phyloP scores from a whole-genome alignment of 75 land plant genomes.

The Pseudotsuga menziesii region DNA sequence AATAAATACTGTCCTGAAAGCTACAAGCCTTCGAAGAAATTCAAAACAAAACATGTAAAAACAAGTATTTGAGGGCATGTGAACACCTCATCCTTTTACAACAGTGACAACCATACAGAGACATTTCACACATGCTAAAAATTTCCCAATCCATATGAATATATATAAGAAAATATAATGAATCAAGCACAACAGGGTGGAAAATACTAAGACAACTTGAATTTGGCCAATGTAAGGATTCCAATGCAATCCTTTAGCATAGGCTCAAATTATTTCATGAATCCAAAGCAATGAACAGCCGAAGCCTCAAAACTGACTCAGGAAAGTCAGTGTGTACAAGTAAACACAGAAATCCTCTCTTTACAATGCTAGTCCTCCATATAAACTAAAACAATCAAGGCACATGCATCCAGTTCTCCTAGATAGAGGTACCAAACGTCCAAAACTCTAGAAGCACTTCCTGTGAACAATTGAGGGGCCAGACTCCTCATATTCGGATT shows the following conservation, averaged over 20 bases:
- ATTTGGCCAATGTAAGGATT: background rate
- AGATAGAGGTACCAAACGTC: slow-evolving; percentile 1
- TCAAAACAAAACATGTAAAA: background rate
- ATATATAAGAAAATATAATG: background rate
- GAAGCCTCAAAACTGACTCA: slow-evolving; percentile 7
- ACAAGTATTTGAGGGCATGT: background rate
- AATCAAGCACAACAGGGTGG: background rate
- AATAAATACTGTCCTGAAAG: too few species aligned
- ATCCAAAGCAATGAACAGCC: slow-evolving; percentile 5
- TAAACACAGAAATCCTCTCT: background rate
- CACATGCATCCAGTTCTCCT: background rate
- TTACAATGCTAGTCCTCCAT: slow-evolving; percentile 1
- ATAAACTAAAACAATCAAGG: background rate
- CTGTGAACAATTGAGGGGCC: slow-evolving; percentile 19
- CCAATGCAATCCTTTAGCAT: slow-evolving; percentile 1
- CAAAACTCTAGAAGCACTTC: slow-evolving; percentile 32
- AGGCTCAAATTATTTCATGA: background rate
- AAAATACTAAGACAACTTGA: background rate
- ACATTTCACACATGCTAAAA: background rate
- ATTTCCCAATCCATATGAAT: background rate
- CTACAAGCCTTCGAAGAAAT: background rate
- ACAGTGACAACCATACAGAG: background rate
- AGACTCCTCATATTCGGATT: slow-evolving; percentile 37
- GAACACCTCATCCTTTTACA: background rate
- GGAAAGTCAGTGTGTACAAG: slow-evolving; percentile 1